A percentile compares a stretch with the other conserved stretches of the same genome.
These are phyloP conservation scores for Claviceps sp. DNA, from an alignment of 2,329 filamentous ascomycete species.

Conservation along the genomic window DNA sequence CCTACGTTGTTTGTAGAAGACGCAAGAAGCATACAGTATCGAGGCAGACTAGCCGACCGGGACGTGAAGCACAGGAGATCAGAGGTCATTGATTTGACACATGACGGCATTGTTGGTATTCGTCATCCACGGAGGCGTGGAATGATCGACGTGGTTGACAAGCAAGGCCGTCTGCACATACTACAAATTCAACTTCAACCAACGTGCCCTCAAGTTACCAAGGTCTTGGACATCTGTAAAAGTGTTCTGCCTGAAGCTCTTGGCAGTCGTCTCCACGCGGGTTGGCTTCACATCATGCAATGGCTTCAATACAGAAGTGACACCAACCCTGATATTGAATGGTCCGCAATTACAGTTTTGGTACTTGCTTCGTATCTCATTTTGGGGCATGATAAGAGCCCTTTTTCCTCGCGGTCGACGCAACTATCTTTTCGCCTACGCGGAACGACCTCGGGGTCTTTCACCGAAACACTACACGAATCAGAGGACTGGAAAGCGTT, in stretches of 20 bases:
- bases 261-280: slow-evolving; percentile 48
- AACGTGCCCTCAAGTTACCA: slow-evolving; percentile 45
- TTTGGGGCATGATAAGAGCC: slow-evolving; percentile 30
- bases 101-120: slow-evolving; percentile 38
- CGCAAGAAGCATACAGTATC: slow-evolving; percentile 43
- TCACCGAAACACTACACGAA: slow-evolving; percentile 19
- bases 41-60: slow-evolving; percentile 36
- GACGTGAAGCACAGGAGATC: slow-evolving; percentile 35
- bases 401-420: slow-evolving; percentile 12
- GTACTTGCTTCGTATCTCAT: slow-evolving; percentile 51
- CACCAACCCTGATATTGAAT: slow-evolving; percentile 43
- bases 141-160: slow-evolving; percentile 52
- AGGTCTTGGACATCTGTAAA: slow-evolving; percentile 46
- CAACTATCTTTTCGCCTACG: slow-evolving; percentile 18
- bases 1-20: slow-evolving; percentile 48
- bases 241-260: slow-evolving; percentile 48
- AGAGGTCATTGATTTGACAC: slow-evolving; percentile 31
- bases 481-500: slow-evolving; percentile 35
- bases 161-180: slow-evolving; percentile 48
- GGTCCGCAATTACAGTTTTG: slow-evolving; percentile 53
- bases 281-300: slow-evolving; percentile 61
- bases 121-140: slow-evolving; percentile 46
- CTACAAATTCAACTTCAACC: slow-evolving; percentile 56
- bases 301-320: slow-evolving; percentile 46
- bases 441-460: slow-evolving; percentile 21